phyloP scores from a whole-genome alignment of 371 early-diverging fungal species.

The Mucor circinelloides region DNA sequence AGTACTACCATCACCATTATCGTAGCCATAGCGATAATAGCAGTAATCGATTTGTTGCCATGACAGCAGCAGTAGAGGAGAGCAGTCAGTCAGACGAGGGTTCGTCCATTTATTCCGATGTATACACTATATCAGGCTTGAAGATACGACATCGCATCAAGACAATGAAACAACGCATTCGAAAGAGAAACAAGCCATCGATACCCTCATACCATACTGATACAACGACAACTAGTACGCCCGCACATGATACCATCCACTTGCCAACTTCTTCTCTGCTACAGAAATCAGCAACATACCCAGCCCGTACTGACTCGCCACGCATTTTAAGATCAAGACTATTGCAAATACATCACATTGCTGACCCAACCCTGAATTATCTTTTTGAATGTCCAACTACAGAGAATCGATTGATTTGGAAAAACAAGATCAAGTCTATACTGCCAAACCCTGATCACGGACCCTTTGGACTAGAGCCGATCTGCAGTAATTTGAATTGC shows the following conservation, averaged over 20 bases:
- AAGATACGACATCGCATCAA: slow-evolving; percentile 15
- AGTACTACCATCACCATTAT: not conserved
- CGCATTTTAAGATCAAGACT: slow-evolving; percentile 6
- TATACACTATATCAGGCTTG: slow-evolving; percentile 14
- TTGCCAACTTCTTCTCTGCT: not conserved
- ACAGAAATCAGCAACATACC: slow-evolving; percentile 2
- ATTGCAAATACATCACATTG: slow-evolving; percentile 9
- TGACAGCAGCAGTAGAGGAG: not conserved
- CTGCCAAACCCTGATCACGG: slow-evolving; percentile 3
- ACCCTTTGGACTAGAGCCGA: slow-evolving; percentile 3
- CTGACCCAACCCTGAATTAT: slow-evolving; percentile 13
- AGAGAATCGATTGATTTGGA: slow-evolving; percentile 10
- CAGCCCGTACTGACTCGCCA: slow-evolving; percentile 4
- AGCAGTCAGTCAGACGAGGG: slow-evolving; percentile 4
- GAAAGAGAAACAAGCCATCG: not conserved
- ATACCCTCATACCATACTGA: not conserved
- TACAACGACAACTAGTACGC: not conserved
- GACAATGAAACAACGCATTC: slow-evolving; percentile 15
- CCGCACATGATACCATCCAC: not conserved
- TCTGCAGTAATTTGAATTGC: slow-evolving; percentile 4
- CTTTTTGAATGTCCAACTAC: slow-evolving; percentile 13
- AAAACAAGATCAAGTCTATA: slow-evolving; percentile 12
- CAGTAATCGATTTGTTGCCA: not conserved
- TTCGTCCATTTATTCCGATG: not conserved
- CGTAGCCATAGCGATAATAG: slow-evolving; percentile 1